Evolutionary conservation across 1,284 basidiomycete species (phyloP).

Genomic region (Kalmanozyma brasiliensis): DNA sequence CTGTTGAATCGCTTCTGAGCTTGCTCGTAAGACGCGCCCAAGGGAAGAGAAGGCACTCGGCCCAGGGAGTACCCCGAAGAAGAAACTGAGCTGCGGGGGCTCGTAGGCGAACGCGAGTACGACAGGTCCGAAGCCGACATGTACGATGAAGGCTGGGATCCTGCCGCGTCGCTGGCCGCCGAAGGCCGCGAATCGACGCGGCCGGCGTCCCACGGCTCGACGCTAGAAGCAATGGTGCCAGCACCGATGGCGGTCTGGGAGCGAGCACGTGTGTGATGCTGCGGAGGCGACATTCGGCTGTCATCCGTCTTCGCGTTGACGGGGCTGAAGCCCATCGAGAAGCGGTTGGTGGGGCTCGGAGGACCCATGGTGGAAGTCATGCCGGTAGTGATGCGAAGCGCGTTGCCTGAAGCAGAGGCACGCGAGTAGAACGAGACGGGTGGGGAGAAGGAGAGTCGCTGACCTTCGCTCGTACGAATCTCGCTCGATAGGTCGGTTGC

Average conservation of each 20-base stretch:
- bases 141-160: conserved; percentile 41
- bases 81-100: conserved; percentile 29
- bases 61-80: conserved; percentile 46
- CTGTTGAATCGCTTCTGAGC: conserved; percentile 56
- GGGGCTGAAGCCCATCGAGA: conserved; percentile 34
- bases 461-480: conserved; percentile 43
- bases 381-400: conserved; percentile 27
- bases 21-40: conserved; percentile 49
- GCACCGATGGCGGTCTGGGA: conserved; percentile 44
- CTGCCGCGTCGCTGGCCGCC: conserved; percentile 13
- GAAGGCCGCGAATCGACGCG: conserved; percentile 11
- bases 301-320: conserved; percentile 17
- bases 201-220: conserved; percentile 26
- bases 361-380: conserved; percentile 39
- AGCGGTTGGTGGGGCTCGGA: conserved; percentile 34
- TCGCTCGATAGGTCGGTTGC: conserved; percentile 38
- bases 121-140: conserved; percentile 39
- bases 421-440: conserved; percentile 43
- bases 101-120: conserved; percentile 34
- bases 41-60: conserved; percentile 48
- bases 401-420: conserved; percentile 21
- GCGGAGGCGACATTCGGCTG: conserved; percentile 28
- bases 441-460: conserved; percentile 41
- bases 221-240: conserved; percentile 15
- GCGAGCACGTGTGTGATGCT: conserved; percentile 35